These are phyloP conservation scores for Carex parvula DNA, from an alignment of 176 grass and related monocot genomes.

Conservation along the genomic window DNA sequence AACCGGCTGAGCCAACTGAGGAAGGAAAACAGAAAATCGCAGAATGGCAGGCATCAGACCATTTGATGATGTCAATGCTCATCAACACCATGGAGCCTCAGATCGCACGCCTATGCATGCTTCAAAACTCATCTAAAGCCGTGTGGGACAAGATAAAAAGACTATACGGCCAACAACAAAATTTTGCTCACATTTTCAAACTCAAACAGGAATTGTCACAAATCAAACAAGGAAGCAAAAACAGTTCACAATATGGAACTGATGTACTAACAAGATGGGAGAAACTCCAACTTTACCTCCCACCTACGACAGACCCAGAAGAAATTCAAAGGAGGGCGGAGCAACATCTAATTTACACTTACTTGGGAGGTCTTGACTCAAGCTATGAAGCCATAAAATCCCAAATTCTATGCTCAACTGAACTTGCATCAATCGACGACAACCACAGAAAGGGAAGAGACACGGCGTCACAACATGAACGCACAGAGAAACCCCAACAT, in stretches of 20 bases:
- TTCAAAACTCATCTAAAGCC: neutral
- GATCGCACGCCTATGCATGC: neutral
- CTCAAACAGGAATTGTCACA: neutral
- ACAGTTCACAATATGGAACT: neutral
- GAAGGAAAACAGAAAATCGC: too few relatives aligned
- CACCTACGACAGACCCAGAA: neutral
- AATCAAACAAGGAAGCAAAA: neutral
- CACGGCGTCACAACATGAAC: too few relatives aligned
- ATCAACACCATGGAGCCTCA: neutral
- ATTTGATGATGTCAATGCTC: neutral
- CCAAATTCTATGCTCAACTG: neutral
- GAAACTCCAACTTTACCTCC: neutral
- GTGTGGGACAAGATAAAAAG: neutral
- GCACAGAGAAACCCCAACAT: too few relatives aligned
- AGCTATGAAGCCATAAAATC: neutral
- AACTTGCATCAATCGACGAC: neutral
- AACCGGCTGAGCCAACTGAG: too few relatives aligned
- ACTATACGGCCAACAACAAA: neutral
- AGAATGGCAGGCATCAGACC: neutral
- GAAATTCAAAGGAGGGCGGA: neutral
- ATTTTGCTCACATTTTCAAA: neutral
- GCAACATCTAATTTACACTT: neutral
- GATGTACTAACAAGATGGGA: neutral
- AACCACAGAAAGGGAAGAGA: too few relatives aligned
- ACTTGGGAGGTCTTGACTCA: neutral